A percentile compares a stretch with the other conserved stretches of the same genome.
These are phyloP conservation scores for Pseudofabraea citricarpa DNA, from an alignment of 2,329 filamentous ascomycete genomes.

Conservation along the genomic window DNA sequence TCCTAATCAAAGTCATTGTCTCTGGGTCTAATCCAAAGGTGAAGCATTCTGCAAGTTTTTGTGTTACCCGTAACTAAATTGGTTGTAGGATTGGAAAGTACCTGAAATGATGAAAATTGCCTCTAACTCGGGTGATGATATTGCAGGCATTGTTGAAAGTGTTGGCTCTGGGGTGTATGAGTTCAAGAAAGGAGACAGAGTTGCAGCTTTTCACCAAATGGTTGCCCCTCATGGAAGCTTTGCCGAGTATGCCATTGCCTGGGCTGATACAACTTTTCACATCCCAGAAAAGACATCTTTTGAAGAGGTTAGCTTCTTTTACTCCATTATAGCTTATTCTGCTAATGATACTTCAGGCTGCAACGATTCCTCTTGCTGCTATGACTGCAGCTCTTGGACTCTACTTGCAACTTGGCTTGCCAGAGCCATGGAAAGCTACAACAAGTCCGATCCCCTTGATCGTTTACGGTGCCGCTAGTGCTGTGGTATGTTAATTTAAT, in stretches of 20 bases:
- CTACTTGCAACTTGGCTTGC: conserved; percentile 32
- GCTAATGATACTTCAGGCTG: conserved; percentile 37
- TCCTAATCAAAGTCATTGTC: conserved; percentile 27
- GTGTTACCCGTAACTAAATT: too few species aligned
- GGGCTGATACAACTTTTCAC: conserved; percentile 49
- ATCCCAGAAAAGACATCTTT: conserved; percentile 24
- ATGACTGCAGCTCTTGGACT: conserved; percentile 38
- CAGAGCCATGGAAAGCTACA: conserved; percentile 30
- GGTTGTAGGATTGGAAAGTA: conserved; percentile 23
- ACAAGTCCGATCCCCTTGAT: conserved; percentile 17
- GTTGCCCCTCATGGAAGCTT: conserved; percentile 44
- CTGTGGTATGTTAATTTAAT: conserved; percentile 17
- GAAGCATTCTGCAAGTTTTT: too few species aligned
- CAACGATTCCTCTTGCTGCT: conserved; percentile 38
- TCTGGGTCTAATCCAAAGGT: conserved; percentile 26
- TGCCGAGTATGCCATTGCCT: conserved; percentile 56
- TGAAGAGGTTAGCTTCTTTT: conserved; percentile 31
- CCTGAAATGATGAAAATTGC: conserved; percentile 9
- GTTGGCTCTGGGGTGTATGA: conserved; percentile 41
- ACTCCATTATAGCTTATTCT: conserved; percentile 23
- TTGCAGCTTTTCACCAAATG: conserved; percentile 49
- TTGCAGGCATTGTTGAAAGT: conserved; percentile 38
- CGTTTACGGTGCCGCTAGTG: conserved; percentile 22
- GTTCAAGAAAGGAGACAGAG: conserved; percentile 40
- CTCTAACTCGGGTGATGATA: conserved; percentile 29